Conservation (phyloP, 1,284 basidiomycete species). For the Bjerkandera adusta region DNA sequence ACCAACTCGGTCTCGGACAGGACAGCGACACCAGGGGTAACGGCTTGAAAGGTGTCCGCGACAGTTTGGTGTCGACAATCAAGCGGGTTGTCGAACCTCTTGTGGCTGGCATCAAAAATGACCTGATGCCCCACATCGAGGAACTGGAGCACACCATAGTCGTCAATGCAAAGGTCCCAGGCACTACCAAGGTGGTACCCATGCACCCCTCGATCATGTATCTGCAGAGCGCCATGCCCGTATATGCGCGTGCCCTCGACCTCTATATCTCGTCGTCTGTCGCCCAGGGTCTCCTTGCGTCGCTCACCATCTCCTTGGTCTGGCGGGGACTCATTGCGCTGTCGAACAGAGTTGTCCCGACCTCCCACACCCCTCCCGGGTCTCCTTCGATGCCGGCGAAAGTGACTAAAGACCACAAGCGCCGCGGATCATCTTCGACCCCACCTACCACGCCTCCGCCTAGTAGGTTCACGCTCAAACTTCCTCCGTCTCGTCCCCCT, state of each 20-base stretch:
- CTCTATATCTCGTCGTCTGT: conserved; percentile 53
- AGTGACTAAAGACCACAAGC: conserved; percentile 37
- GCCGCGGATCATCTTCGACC: conserved; percentile 39
- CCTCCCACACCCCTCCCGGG: conserved; percentile 33
- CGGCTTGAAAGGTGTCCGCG: conserved; percentile 60
- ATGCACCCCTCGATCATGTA: conserved; percentile 63
- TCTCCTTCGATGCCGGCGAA: conserved; percentile 10
- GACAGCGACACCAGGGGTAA: conserved; percentile 63
- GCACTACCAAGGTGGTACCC: conserved; percentile 39
- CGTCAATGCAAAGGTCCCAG: conserved; percentile 31
- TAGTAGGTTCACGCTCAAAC: conserved; percentile 61
- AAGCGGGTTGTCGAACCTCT: conserved; percentile 65
- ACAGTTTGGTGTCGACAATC: conserved; percentile 65
- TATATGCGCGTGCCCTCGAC: conserved; percentile 55
- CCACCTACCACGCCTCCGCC: conserved; percentile 59
- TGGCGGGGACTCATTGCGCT: conserved; percentile 73
- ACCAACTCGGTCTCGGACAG: conserved; percentile 57
- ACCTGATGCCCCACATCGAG: conserved; percentile 58
- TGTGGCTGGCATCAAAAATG: conserved; percentile 56
- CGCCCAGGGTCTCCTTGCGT: conserved; percentile 59
- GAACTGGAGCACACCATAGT: conserved; percentile 49
- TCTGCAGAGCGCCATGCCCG: conserved; percentile 55
- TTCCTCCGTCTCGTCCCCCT: conserved; percentile 65
- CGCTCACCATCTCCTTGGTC: conserved; percentile 66
- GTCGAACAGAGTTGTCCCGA: conserved; percentile 49